phyloP scores from a whole-genome alignment of 2,329 filamentous ascomycete species.

The Pseudogymnoascus sp. region DNA sequence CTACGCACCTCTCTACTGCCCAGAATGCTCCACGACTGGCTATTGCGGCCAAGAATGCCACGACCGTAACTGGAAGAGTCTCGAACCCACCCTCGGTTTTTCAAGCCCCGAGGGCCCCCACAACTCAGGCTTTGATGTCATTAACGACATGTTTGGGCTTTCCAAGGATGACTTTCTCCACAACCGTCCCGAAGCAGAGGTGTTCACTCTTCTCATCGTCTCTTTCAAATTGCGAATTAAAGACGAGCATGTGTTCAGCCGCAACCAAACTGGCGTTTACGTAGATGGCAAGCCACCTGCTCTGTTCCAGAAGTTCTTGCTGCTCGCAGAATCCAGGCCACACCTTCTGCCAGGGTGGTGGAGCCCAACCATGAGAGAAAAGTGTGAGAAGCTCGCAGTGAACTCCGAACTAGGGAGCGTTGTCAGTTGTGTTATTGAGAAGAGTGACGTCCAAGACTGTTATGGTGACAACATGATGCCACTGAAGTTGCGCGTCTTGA shows the following conservation, averaged over 20 bases:
- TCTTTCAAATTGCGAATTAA: slow-evolving; percentile 18
- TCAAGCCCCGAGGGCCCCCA: slow-evolving; percentile 17
- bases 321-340: slow-evolving; percentile 15
- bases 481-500: slow-evolving; percentile 16
- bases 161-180: slow-evolving; percentile 12
- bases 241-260: slow-evolving; percentile 15
- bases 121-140: background rate
- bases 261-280: slow-evolving; percentile 13
- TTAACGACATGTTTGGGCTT: slow-evolving; percentile 14
- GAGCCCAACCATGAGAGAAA: slow-evolving; percentile 13
- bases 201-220: slow-evolving; percentile 15
- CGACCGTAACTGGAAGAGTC: slow-evolving; percentile 21
- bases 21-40: slow-evolving; percentile 18
- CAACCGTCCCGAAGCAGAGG: slow-evolving; percentile 13
- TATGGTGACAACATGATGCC: slow-evolving; percentile 17
- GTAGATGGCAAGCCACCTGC: slow-evolving; percentile 11
- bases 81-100: slow-evolving; percentile 24
- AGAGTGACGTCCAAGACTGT: slow-evolving; percentile 18
- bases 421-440: slow-evolving; percentile 15
- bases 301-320: slow-evolving; percentile 16
- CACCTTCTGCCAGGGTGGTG: slow-evolving; percentile 15
- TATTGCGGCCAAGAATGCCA: slow-evolving; percentile 27
- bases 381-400: slow-evolving; percentile 14
- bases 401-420: slow-evolving; percentile 3
- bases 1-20: slow-evolving; percentile 23